Evolutionary conservation across 2,329 filamentous ascomycete species (phyloP).

Genomic region (Colletotrichum gigasporum): DNA sequence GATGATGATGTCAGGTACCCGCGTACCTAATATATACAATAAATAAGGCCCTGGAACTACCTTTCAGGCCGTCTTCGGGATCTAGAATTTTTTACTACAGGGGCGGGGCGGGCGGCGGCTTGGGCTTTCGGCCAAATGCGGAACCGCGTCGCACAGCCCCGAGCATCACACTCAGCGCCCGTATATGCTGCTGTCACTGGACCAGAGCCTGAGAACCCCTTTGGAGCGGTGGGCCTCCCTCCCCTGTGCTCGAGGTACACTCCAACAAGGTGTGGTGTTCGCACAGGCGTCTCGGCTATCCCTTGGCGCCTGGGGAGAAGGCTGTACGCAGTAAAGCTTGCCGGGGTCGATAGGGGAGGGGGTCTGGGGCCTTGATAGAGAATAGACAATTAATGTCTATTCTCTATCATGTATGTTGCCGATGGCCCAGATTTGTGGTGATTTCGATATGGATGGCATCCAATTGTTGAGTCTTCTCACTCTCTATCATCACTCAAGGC

Average conservation of each 20-base stretch:
- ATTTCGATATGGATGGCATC: no score
- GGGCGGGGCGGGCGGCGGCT: not conserved
- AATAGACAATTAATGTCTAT: not conserved
- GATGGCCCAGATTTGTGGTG: no score
- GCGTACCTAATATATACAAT: constrained; percentile 11
- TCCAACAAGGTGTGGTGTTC: no score
- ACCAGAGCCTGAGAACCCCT: not conserved
- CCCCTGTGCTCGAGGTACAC: not conserved
- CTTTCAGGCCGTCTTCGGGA: constrained; percentile 9
- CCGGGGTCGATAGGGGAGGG: not conserved
- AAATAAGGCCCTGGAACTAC: not conserved
- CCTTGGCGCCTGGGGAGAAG: not conserved
- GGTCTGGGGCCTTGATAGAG: not conserved
- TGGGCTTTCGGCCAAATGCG: constrained; percentile 30
- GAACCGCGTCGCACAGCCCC: constrained; percentile 25
- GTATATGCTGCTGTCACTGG: no score
- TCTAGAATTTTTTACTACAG: constrained; percentile 25
- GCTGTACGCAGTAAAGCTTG: not conserved
- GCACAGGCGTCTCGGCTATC: not conserved
- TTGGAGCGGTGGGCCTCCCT: not conserved
- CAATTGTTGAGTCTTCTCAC: no score
- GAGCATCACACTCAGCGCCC: no score
- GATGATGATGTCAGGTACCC: constrained; percentile 26
- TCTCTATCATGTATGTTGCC: no score
- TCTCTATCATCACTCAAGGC: no score